Base-by-base conservation (phyloP, 306 rosid genomes). In the Rubus idaeus region DNA sequence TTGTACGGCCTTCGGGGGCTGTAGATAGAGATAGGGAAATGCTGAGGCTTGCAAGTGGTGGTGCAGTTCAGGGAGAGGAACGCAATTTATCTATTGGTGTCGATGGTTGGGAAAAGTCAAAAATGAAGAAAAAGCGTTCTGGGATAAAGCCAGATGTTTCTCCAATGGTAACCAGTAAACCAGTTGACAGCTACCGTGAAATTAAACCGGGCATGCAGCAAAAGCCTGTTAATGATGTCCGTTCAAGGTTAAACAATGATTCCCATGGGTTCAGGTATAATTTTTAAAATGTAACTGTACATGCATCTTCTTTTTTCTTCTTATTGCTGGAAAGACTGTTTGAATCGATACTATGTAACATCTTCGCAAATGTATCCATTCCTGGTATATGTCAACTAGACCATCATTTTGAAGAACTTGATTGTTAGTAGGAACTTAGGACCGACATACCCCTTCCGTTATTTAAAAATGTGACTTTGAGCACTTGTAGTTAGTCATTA, bases 91-190 rank as follows among this genome's bases (percentile, higher is more conserved):
- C 96, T 52, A 84, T 88, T 75, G 93, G 91, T 50, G 96, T 86
- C 70, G 98, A 92, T 82, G 93, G 98, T 79, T 95, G 98, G 98
- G 98, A 95, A 74, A 95, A 92, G 84, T 83, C 92, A 76, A 95
- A 92, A 87, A 90, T 95, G 97, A 95, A 90, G 87, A 95, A 89
- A 80, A 95, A 92, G 82, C 95, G 98, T 55, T 95, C 98, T 55
- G 94, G 87, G 77, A 95, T 95, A 86, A 92, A 95, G 84, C 87
- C 91, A 83, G 98, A 95, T 83, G 91, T 80, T 85, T 89, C 98
- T 84, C 90, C 89, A 47, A 88, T 83, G 44, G 63, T 87, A 65
- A 68, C 89, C 58, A 83, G 79, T 72, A 95, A 95, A 87, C 89
- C 92, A 68, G 82, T 82, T 71, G 93, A 88, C 86, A 86, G 87